These are phyloP conservation scores for Moricandia arvensis DNA, from an alignment of 345 rosid genomes.

Conservation along the genomic window DNA sequence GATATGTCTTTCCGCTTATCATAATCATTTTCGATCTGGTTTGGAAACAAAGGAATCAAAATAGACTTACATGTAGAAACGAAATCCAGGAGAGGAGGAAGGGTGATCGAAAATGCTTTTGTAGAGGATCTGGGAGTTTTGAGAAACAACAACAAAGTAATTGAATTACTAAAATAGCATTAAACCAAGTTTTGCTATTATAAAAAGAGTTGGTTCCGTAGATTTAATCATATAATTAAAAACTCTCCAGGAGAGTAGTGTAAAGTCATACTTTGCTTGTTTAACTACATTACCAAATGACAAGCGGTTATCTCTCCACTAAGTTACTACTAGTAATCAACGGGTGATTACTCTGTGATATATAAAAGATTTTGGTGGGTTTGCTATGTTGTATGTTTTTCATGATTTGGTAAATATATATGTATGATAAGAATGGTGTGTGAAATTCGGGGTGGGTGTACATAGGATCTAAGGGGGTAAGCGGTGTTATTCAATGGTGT, in stretches of 20 bases:
- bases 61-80: constrained; percentile 16
- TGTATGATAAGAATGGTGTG: too few relatives aligned
- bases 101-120: constrained; percentile 9
- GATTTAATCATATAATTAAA: not conserved
- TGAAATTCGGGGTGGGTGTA: too few relatives aligned
- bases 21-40: not conserved
- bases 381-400: too few relatives aligned
- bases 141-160: not conserved
- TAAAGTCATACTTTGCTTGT: not conserved
- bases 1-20: not conserved
- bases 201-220: not conserved
- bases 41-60: not conserved
- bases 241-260: not conserved
- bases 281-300: not conserved
- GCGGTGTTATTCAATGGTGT: too few relatives aligned
- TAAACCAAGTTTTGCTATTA: not conserved
- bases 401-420: too few relatives aligned
- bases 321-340: too few relatives aligned
- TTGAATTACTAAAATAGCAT: not conserved
- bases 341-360: too few relatives aligned
- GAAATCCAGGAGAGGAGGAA: not conserved
- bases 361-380: too few relatives aligned
- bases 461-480: too few relatives aligned
- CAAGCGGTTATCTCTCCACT: not conserved
- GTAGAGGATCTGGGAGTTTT: constrained; percentile 24